Evolutionary conservation across 2,329 filamentous ascomycete genomes (phyloP).

Genomic region (Pseudogymnoascus sp.): DNA sequence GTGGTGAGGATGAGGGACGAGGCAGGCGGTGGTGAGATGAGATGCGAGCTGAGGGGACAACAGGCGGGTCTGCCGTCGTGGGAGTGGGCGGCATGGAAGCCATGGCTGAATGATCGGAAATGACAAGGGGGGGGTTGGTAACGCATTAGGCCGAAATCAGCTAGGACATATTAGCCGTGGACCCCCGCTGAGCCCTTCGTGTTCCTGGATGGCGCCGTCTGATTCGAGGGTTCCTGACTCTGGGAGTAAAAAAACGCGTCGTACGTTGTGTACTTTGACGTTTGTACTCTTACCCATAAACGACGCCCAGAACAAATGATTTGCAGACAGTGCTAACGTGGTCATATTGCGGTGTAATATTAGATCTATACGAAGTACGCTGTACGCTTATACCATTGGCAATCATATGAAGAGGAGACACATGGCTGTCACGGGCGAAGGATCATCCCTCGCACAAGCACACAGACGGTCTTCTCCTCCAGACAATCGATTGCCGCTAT

Average conservation of each 20-base stretch:
- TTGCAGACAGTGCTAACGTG: neutral
- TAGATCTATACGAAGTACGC: constrained; percentile 1
- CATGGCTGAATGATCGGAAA: constrained; percentile 5
- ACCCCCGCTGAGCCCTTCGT: constrained; percentile 5
- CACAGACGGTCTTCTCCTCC: neutral
- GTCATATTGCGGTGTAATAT: neutral
- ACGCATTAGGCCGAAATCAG: constrained; percentile 2
- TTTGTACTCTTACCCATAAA: neutral
- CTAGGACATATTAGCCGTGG: constrained; percentile 1
- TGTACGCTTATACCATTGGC: neutral
- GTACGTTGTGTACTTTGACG: neutral
- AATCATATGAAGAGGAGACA: constrained; percentile 1
- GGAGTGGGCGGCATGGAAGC: constrained; percentile 1
- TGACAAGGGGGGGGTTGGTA: neutral
- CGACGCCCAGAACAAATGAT: neutral
- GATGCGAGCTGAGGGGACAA: neutral
- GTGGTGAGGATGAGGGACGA: neutral
- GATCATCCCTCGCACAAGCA: neutral
- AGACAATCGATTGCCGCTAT: neutral
- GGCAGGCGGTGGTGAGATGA: neutral
- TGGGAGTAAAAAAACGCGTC: neutral
- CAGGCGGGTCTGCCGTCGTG: neutral
- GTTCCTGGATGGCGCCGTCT: neutral
- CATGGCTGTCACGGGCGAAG: neutral
- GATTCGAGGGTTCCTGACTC: constrained; percentile 1